A percentile compares a stretch with the other conserved stretches of the same genome.
These are phyloP conservation scores for Ilex asprella DNA, from an alignment of 257 asterid genomes.

Conservation along the genomic window DNA sequence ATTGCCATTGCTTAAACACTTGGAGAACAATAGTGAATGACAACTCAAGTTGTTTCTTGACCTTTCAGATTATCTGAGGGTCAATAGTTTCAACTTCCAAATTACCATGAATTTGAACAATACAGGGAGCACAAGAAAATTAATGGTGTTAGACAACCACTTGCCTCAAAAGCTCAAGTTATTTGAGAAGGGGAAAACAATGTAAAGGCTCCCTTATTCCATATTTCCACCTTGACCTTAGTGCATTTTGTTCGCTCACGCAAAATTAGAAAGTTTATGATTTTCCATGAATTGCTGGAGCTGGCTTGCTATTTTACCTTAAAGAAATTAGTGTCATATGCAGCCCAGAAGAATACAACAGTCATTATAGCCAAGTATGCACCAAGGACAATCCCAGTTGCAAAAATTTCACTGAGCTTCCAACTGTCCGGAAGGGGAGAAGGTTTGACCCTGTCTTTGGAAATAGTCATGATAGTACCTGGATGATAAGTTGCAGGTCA, in stretches of 20 bases:
- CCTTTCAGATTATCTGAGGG: too few species aligned
- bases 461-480: conserved; percentile 2
- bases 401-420: conserved; percentile 6
- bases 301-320: neutral
- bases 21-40: neutral
- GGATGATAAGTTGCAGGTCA: neutral
- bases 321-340: neutral
- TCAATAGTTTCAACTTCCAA: too few species aligned
- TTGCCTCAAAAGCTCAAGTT: too few species aligned
- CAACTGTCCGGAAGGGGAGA: conserved; percentile 3
- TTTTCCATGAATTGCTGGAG: neutral
- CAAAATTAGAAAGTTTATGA: neutral
- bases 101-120: too few species aligned
- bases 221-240: neutral
- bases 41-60: neutral
- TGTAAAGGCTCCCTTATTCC: neutral
- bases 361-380: neutral
- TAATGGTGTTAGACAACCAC: neutral
- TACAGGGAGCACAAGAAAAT: neutral
- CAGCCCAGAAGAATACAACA: neutral
- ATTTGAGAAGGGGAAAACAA: neutral
- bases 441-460: conserved; percentile 1
- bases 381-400: neutral
- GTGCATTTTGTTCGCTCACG: neutral
- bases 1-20: neutral